A percentile compares a stretch with the other conserved stretches of the same genome.
These are phyloP conservation scores for Dactylellina leptospora DNA, from an alignment of 2,329 filamentous ascomycete species.

Conservation along the genomic window DNA sequence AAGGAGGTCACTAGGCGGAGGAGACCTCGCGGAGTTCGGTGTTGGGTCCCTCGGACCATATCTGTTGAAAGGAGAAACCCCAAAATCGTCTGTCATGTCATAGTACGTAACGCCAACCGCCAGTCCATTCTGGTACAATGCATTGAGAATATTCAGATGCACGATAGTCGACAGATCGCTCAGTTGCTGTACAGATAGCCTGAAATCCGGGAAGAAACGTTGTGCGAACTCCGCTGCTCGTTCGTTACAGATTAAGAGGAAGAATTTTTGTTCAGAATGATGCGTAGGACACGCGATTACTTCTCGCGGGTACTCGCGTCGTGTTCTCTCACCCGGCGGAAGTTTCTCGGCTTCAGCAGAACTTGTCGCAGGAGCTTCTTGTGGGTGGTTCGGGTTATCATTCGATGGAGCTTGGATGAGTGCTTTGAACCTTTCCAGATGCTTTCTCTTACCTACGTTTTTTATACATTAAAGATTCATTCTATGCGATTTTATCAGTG, in stretches of 20 bases:
- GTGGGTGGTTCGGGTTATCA: neutral
- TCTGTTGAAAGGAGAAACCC: conserved; percentile 7
- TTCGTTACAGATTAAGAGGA: conserved; percentile 4
- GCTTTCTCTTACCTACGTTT: conserved; percentile 9
- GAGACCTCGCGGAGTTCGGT: neutral
- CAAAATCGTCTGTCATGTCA: neutral
- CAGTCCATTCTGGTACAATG: neutral
- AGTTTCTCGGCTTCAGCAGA: neutral
- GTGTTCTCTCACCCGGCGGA: neutral
- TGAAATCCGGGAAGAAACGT: conserved; percentile 5
- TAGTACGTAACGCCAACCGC: conserved; percentile 1
- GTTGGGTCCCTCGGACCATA: conserved; percentile 5
- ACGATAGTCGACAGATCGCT: conserved; percentile 7
- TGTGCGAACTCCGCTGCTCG: conserved; percentile 1
- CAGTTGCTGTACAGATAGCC: neutral
- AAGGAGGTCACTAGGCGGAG: neutral
- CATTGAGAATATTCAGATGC: conserved; percentile 10
- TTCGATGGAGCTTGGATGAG: neutral
- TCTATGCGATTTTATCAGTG: neutral
- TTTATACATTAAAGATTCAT: no score
- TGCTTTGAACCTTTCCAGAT: neutral
- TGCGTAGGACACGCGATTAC: neutral
- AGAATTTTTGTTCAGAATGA: neutral
- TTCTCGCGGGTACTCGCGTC: neutral
- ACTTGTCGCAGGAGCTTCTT: neutral